A percentile compares a stretch with the other conserved stretches of the same genome.
Conservation (phyloP, 441 rosid species). For the Manihot esculenta region DNA sequence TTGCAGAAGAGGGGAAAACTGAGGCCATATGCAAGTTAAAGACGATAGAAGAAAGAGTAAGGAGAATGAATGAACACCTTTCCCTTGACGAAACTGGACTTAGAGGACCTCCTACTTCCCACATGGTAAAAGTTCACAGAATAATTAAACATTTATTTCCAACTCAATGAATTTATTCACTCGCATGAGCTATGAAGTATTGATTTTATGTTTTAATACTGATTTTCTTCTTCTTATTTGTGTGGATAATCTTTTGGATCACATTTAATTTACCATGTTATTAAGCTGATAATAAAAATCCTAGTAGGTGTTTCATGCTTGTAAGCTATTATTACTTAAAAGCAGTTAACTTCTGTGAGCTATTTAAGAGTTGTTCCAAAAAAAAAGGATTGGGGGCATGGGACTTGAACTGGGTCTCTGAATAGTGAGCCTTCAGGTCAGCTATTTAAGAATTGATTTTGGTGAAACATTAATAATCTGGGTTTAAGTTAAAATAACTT, state of each 20-base stretch:
- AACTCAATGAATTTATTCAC: not conserved
- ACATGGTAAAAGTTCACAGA: slow-evolving; percentile 33
- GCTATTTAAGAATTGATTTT: not conserved
- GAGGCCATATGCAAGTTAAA: slow-evolving; percentile 44
- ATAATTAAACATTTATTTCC: not conserved
- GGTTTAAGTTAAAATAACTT: not conserved
- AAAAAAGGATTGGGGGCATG: too few relatives aligned
- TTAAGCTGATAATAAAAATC: not conserved
- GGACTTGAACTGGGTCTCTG: too few relatives aligned
- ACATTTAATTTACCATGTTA: not conserved
- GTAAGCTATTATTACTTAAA: not conserved
- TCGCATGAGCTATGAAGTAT: not conserved
- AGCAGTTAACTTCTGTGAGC: not conserved
- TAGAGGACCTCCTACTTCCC: slow-evolving; percentile 14
- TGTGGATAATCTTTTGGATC: not conserved
- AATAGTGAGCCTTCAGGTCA: too few relatives aligned
- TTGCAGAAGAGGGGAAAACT: slow-evolving; percentile 46
- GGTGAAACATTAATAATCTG: not conserved
- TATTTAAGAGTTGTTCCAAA: not conserved
- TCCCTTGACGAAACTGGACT: slow-evolving; percentile 30
- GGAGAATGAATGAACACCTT: slow-evolving; percentile 35
- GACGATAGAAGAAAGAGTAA: slow-evolving; percentile 40
- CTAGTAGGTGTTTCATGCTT: not conserved
- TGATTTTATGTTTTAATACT: not conserved
- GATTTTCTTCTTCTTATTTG: not conserved